Evolutionary conservation across 495 filamentous ascomycete genomes (phyloP).

Genomic region (Venustampulla echinocandica): DNA sequence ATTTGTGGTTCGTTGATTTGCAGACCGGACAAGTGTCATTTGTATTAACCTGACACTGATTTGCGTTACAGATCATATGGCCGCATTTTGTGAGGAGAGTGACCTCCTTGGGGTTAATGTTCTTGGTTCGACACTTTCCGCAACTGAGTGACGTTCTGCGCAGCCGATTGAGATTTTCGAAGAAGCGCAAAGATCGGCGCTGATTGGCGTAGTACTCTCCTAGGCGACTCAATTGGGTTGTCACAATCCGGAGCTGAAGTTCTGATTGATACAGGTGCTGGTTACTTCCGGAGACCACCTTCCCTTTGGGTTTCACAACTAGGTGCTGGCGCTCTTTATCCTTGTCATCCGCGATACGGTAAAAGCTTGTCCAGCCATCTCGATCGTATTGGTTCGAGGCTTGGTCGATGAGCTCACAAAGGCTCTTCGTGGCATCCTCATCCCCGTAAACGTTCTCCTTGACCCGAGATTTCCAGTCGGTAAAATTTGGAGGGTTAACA

Average conservation of each 20-base stretch:
- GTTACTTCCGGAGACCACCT: background rate
- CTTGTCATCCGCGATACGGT: background rate
- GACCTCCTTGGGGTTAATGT: background rate
- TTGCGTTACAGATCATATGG: slow-evolving; percentile 35
- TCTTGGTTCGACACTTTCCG: background rate
- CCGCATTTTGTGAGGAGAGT: slow-evolving; percentile 39
- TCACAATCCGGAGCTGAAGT: background rate
- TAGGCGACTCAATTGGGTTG: background rate
- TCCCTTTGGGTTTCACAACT: background rate
- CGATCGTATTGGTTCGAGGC: background rate
- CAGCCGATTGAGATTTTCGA: background rate
- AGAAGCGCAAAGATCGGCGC: background rate
- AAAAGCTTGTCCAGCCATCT: background rate
- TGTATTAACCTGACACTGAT: slow-evolving; percentile 24
- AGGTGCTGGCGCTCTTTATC: background rate
- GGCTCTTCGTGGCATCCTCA: background rate
- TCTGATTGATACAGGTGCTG: background rate
- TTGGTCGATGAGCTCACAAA: background rate
- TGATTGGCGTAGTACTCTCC: background rate
- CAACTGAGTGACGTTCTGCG: background rate
- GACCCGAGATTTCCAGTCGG: background rate
- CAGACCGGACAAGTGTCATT: slow-evolving; percentile 15
- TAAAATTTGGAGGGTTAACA: background rate
- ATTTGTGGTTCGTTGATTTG: background rate
- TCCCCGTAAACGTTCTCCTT: background rate